phyloP scores from a whole-genome alignment of 257 asterid genomes.

The Nicotiana paniculata region DNA sequence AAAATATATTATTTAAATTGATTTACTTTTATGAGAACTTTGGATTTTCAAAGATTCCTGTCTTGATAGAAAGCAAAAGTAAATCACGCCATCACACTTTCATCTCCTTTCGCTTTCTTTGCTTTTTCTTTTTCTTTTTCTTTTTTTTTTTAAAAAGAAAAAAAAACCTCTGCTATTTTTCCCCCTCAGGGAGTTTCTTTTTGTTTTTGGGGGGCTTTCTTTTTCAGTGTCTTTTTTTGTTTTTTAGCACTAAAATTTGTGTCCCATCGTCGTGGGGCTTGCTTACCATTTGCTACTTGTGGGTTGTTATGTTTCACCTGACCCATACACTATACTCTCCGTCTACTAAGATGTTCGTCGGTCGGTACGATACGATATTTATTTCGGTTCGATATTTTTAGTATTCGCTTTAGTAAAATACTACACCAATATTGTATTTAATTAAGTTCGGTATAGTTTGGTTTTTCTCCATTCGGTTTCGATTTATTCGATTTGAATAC shows the following conservation, averaged over 20 bases:
- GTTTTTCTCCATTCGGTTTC: too few species aligned
- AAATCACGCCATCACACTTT: conserved; percentile 35
- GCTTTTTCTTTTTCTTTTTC: background rate
- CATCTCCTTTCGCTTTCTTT: conserved; percentile 41
- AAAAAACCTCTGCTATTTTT: background rate
- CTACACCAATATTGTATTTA: too few species aligned
- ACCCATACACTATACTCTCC: background rate
- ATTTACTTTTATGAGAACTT: conserved; percentile 19
- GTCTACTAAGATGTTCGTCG: too few species aligned
- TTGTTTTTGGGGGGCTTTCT: conserved; percentile 3
- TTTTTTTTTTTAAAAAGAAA: conserved; percentile 6
- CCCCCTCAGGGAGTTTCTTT: background rate
- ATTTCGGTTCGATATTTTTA: too few species aligned
- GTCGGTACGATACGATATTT: too few species aligned
- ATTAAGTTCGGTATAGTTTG: too few species aligned
- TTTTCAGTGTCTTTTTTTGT: conserved; percentile 1
- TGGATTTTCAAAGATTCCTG: conserved; percentile 49
- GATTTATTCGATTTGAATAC: too few species aligned
- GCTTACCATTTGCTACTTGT: background rate
- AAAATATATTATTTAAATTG: background rate
- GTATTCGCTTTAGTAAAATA: too few species aligned
- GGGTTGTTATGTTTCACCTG: background rate
- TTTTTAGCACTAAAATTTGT: conserved; percentile 2
- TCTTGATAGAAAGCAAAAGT: conserved; percentile 48
- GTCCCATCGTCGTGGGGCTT: conserved; percentile 20